Evolutionary conservation across 306 rosid species (phyloP).

Genomic region (Prunus mira): DNA sequence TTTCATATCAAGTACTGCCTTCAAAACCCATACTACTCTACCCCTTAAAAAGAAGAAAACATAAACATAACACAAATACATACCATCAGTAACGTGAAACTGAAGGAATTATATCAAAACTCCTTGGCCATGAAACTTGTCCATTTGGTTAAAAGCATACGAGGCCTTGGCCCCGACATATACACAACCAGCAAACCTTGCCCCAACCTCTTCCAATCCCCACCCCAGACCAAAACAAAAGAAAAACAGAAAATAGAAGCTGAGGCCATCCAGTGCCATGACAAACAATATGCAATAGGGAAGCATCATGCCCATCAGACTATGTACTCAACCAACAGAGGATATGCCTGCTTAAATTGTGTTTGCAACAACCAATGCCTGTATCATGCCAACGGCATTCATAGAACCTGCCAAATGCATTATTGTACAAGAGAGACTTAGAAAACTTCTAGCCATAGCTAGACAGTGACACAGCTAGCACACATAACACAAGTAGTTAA

Average conservation of each 20-base stretch:
- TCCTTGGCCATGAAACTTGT: not conserved
- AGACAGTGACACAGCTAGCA: not conserved
- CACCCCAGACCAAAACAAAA: not conserved
- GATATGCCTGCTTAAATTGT: not conserved
- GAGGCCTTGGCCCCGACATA: not conserved
- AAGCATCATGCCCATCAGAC: too few species aligned
- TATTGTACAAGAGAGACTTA: not conserved
- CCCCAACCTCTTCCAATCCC: not conserved
- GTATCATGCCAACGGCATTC: not conserved
- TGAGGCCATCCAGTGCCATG: not conserved
- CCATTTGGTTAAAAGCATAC: not conserved
- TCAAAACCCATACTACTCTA: not conserved
- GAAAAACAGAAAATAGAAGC: not conserved
- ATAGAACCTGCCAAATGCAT: conserved; percentile 12
- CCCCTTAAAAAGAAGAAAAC: not conserved
- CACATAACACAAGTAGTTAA: not conserved
- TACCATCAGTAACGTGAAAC: not conserved
- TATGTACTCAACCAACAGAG: not conserved
- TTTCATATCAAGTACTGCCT: not conserved
- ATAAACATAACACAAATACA: not conserved
- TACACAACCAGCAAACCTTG: not conserved
- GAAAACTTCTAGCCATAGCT: not conserved
- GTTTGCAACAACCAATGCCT: not conserved
- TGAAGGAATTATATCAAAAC: not conserved
- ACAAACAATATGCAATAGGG: not conserved